A percentile compares a stretch with the other conserved stretches of the same genome.
These are phyloP conservation scores for Sporothrix luriei DNA, from an alignment of 2,329 filamentous ascomycete species.

Conservation along the genomic window DNA sequence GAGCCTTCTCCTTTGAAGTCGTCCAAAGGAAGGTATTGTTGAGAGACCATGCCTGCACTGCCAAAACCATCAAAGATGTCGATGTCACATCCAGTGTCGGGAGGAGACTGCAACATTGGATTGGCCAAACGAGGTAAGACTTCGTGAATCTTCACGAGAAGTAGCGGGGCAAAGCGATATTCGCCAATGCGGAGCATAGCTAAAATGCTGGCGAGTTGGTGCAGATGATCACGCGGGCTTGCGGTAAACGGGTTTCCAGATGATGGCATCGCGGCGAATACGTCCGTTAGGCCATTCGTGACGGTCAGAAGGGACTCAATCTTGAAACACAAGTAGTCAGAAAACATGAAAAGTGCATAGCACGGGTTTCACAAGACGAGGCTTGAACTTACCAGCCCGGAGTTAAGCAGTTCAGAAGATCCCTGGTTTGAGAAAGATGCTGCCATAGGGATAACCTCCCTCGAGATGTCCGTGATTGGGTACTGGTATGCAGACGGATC, in stretches of 20 bases:
- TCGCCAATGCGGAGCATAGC: conserved; percentile 73
- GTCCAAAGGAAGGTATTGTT: conserved; percentile 50
- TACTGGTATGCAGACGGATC: conserved; percentile 54
- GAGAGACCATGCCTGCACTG: conserved; percentile 62
- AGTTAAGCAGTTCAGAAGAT: conserved; percentile 69
- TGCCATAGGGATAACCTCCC: conserved; percentile 67
- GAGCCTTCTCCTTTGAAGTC: conserved; percentile 54
- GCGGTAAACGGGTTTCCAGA: conserved; percentile 64
- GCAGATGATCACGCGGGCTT: conserved; percentile 73
- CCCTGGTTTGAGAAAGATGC: conserved; percentile 71
- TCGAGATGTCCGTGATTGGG: conserved; percentile 60
- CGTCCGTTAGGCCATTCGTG: conserved; percentile 71
- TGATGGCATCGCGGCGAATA: conserved; percentile 66
- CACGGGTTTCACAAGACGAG: no score
- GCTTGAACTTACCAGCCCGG: conserved; percentile 64
- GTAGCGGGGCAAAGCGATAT: conserved; percentile 73
- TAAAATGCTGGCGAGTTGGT: conserved; percentile 67
- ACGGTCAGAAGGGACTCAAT: conserved; percentile 82
- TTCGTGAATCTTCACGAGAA: conserved; percentile 75
- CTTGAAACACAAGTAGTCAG: conserved; percentile 43
- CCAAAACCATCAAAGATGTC: conserved; percentile 70
- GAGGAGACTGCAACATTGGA: conserved; percentile 62
- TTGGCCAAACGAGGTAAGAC: conserved; percentile 65
- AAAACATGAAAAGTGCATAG: background rate
- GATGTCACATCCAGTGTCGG: conserved; percentile 56